Evolutionary conservation across 768 basidiomycete species (phyloP).

Genomic region (Lactarius deliciosus): DNA sequence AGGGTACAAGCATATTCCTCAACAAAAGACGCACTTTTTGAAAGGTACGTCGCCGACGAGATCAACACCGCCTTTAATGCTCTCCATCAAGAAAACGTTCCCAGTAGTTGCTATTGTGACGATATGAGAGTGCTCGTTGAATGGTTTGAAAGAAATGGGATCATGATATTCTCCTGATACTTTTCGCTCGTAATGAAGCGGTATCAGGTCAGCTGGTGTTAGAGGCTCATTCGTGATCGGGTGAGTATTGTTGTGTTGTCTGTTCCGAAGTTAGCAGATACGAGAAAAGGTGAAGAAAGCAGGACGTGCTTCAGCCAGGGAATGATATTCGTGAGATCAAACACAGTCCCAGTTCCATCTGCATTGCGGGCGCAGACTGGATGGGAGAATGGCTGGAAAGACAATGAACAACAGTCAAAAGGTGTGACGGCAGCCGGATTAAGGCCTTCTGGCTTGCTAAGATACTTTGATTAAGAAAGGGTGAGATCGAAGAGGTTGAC

Average conservation of each 20-base stretch:
- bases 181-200: constrained; percentile 81
- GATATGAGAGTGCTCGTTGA: constrained; percentile 95
- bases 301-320: constrained; percentile 84
- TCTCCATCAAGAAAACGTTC: constrained; percentile 92
- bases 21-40: constrained; percentile 58
- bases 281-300: background rate
- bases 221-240: constrained; percentile 74
- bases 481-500: constrained; percentile 26
- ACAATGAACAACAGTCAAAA: constrained; percentile 90
- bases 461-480: constrained; percentile 15
- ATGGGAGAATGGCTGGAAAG: constrained; percentile 84
- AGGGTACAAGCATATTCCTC: constrained; percentile 16
- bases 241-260: constrained; percentile 79
- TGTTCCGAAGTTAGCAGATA: constrained; percentile 34
- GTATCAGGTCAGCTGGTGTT: constrained; percentile 70
- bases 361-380: constrained; percentile 85
- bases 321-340: constrained; percentile 89
- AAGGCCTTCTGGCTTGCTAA: constrained; percentile 65
- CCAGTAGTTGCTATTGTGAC: constrained; percentile 87
- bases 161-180: constrained; percentile 87
- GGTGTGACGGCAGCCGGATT: constrained; percentile 66
- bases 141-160: constrained; percentile 96
- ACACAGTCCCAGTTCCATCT: constrained; percentile 79
- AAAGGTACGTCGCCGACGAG: constrained; percentile 83
- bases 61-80: constrained; percentile 81